Conservation (phyloP, 1,284 basidiomycete species). For the Boletellus sp. region DNA sequence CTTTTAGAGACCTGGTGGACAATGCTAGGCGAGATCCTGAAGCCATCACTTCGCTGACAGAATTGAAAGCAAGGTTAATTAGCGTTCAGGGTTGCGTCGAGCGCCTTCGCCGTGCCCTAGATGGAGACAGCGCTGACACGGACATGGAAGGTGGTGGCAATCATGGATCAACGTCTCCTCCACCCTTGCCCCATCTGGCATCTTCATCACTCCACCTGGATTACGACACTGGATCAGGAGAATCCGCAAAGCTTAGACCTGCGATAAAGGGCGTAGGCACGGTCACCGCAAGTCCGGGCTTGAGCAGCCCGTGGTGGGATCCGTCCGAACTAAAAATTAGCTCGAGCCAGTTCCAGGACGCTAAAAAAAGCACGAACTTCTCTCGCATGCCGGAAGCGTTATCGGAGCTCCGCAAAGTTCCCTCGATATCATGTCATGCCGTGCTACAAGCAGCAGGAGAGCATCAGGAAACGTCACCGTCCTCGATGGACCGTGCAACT, state of each 20-base stretch:
- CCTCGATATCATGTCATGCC: slow-evolving; percentile 3
- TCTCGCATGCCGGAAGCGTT: slow-evolving; percentile 3
- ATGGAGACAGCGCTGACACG: slow-evolving; percentile 14
- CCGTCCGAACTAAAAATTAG: background rate
- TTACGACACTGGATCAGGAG: slow-evolving; percentile 21
- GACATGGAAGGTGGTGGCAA: slow-evolving; percentile 19
- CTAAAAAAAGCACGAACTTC: slow-evolving; percentile 14
- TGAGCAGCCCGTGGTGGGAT: slow-evolving; percentile 2
- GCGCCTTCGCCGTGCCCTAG: slow-evolving; percentile 14
- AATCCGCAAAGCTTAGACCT: slow-evolving; percentile 13
- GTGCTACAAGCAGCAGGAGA: slow-evolving; percentile 1
- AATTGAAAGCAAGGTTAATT: slow-evolving; percentile 25
- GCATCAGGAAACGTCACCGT: slow-evolving; percentile 13
- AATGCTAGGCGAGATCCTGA: slow-evolving; percentile 11
- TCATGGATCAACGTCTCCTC: slow-evolving; percentile 22
- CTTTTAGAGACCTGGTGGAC: slow-evolving; percentile 15
- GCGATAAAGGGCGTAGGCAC: slow-evolving; percentile 2
- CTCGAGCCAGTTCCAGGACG: slow-evolving; percentile 5
- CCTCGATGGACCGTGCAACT: background rate
- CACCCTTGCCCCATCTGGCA: slow-evolving; percentile 24
- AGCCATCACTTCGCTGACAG: slow-evolving; percentile 12
- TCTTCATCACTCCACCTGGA: slow-evolving; percentile 5
- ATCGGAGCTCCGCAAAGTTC: background rate
- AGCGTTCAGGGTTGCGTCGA: slow-evolving; percentile 23
- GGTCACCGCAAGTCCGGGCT: slow-evolving; percentile 8